These are phyloP conservation scores for Microsporum ferrugineum DNA, from an alignment of 2,329 filamentous ascomycete species.

Conservation along the genomic window DNA sequence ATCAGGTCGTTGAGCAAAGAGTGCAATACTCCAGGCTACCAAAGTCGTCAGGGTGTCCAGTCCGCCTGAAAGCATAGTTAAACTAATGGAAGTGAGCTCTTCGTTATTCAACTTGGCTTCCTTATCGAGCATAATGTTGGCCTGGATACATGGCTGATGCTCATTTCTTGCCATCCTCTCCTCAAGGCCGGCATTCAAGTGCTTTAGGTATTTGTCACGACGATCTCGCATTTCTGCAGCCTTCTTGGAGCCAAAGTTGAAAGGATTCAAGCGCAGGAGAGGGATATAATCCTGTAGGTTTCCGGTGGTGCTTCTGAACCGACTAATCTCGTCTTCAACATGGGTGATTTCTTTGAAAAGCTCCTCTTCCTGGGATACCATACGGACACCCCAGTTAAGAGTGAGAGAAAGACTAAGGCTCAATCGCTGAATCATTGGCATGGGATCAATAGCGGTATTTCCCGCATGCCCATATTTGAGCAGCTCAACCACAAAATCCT, in stretches of 20 bases:
- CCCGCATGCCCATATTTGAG: conserved; percentile 48
- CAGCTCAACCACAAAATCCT: conserved; percentile 51
- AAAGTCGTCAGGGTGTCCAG: conserved; percentile 56
- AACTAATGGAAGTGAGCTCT: conserved; percentile 53
- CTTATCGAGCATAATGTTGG: conserved; percentile 53
- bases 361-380: conserved; percentile 47
- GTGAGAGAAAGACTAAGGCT: conserved; percentile 52
- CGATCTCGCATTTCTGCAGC: conserved; percentile 50
- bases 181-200: conserved; percentile 48
- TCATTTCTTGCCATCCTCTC: conserved; percentile 50
- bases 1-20: conserved; percentile 49
- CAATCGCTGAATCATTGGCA: conserved; percentile 57
- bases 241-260: conserved; percentile 47
- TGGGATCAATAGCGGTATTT: conserved; percentile 46
- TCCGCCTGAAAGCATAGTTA: conserved; percentile 58
- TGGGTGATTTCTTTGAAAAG: conserved; percentile 54
- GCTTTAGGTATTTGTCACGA: conserved; percentile 49
- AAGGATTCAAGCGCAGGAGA: conserved; percentile 48
- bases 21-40: conserved; percentile 53
- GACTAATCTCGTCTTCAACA: conserved; percentile 50
- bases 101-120: conserved; percentile 52
- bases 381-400: conserved; percentile 54
- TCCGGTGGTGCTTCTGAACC: conserved; percentile 49
- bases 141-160: conserved; percentile 55
- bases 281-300: conserved; percentile 54